A percentile compares a stretch with the other conserved stretches of the same genome.
These are phyloP conservation scores for Cyberlindnera maclurae DNA, from an alignment of 805 yeast species.

Conservation along the genomic window DNA sequence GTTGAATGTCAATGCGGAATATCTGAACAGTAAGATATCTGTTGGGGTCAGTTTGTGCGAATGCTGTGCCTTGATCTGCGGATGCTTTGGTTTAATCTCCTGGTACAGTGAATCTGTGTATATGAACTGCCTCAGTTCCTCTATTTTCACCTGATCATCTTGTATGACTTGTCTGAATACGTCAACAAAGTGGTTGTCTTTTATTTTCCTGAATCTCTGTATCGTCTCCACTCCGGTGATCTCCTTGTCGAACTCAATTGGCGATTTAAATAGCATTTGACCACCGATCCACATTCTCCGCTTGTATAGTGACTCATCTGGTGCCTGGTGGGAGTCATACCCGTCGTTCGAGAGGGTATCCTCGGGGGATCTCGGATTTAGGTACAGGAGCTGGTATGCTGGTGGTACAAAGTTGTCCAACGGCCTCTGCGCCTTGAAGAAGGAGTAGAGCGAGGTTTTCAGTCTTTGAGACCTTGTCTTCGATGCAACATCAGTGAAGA, in stretches of 20 bases:
- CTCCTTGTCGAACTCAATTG: conserved; percentile 30
- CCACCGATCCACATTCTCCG: conserved; percentile 84
- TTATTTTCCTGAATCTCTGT: conserved; percentile 29
- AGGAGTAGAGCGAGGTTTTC: conserved; percentile 20
- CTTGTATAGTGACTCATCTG: conserved; percentile 27
- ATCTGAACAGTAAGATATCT: conserved; percentile 44
- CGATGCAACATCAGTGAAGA: conserved; percentile 15
- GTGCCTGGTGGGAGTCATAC: conserved; percentile 61
- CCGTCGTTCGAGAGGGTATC: conserved; percentile 58
- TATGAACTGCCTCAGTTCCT: conserved; percentile 53
- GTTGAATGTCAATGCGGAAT: conserved; percentile 73
- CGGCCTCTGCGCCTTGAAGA: conserved; percentile 20
- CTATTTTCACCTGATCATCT: conserved; percentile 24
- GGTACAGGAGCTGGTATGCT: conserved; percentile 64
- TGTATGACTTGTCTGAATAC: conserved; percentile 42
- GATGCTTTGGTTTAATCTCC: not conserved
- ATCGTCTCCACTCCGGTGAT: conserved; percentile 50
- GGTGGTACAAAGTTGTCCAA: conserved; percentile 24
- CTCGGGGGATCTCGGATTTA: conserved; percentile 51
- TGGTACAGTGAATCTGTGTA: conserved; percentile 42
- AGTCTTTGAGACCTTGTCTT: conserved; percentile 16
- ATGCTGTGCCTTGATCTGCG: conserved; percentile 14
- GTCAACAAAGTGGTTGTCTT: conserved; percentile 41
- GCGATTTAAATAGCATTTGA: conserved; percentile 35
- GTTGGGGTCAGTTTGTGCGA: conserved; percentile 30